phyloP scores from a whole-genome alignment of 1,139 yeast genomes.

The Kluyveromyces sp. region DNA sequence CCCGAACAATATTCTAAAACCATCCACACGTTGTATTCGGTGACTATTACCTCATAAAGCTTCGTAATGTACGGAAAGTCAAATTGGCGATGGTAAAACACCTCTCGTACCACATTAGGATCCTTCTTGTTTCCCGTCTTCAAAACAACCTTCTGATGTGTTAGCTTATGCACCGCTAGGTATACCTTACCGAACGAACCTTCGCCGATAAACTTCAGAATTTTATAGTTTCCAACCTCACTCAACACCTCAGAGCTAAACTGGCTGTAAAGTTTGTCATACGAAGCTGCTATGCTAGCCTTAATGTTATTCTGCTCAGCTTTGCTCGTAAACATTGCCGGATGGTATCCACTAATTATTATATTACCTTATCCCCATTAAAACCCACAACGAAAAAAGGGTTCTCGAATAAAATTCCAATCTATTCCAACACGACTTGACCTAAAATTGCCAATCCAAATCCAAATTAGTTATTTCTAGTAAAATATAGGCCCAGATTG shows the following conservation, averaged over 20 bases:
- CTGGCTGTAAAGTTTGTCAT: constrained; percentile 51
- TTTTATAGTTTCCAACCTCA: constrained; percentile 71
- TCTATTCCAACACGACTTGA: no score
- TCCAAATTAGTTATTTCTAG: no score
- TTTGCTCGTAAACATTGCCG: constrained; percentile 13
- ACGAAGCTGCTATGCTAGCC: constrained; percentile 47
- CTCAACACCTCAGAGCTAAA: constrained; percentile 45
- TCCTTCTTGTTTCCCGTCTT: constrained; percentile 79
- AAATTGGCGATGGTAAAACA: constrained; percentile 79
- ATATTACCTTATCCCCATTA: no score
- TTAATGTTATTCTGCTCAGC: constrained; percentile 27
- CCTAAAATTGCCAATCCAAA: no score
- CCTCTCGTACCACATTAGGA: constrained; percentile 87
- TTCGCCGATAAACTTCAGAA: constrained; percentile 69
- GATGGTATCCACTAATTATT: not conserved
- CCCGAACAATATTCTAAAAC: constrained; percentile 88
- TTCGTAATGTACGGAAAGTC: constrained; percentile 78
- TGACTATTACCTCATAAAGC: constrained; percentile 76
- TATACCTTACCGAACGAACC: constrained; percentile 92
- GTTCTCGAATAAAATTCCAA: no score
- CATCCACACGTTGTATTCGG: constrained; percentile 77
- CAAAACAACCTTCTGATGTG: constrained; percentile 71
- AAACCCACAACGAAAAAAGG: no score
- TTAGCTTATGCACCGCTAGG: constrained; percentile 66
- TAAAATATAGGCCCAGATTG: no score